Conservation (phyloP, 768 basidiomycete genomes). For the Boletus rex-veris region DNA sequence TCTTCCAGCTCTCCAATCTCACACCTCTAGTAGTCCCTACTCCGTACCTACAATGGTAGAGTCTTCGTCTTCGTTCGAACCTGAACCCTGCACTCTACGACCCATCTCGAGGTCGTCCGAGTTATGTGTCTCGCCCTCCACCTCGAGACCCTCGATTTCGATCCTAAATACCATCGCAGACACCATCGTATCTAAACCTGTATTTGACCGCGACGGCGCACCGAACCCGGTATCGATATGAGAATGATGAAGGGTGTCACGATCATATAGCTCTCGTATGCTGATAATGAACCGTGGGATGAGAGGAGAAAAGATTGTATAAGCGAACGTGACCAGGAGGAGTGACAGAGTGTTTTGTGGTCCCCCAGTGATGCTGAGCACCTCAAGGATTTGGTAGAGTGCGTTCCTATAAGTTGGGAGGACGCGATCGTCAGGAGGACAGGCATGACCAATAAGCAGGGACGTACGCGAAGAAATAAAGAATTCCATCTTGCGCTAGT, state of each 20-base stretch:
- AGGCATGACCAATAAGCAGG: background rate
- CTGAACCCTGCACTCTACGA: no score
- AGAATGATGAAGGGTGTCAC: background rate
- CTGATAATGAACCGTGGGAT: background rate
- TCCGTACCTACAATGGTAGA: no score
- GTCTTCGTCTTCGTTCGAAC: no score
- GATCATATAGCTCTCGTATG: background rate
- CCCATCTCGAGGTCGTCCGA: no score
- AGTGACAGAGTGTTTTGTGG: no score
- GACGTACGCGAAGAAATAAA: background rate
- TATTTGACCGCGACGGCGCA: background rate
- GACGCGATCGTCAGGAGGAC: background rate
- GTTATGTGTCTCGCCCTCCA: no score
- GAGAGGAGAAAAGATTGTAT: background rate
- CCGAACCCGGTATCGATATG: background rate
- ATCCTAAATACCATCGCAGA: background rate
- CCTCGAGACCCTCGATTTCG: no score
- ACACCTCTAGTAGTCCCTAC: no score
- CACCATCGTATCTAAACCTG: rapidly evolving
- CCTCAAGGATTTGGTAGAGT: no score
- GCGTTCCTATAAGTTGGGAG: background rate
- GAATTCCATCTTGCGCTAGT: background rate
- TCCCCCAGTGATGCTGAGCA: no score
- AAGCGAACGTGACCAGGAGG: no score
- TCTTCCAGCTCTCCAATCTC: no score